These are phyloP conservation scores for Sclerotinia spermophila DNA, from an alignment of 2,329 filamentous ascomycete species.

Conservation along the genomic window DNA sequence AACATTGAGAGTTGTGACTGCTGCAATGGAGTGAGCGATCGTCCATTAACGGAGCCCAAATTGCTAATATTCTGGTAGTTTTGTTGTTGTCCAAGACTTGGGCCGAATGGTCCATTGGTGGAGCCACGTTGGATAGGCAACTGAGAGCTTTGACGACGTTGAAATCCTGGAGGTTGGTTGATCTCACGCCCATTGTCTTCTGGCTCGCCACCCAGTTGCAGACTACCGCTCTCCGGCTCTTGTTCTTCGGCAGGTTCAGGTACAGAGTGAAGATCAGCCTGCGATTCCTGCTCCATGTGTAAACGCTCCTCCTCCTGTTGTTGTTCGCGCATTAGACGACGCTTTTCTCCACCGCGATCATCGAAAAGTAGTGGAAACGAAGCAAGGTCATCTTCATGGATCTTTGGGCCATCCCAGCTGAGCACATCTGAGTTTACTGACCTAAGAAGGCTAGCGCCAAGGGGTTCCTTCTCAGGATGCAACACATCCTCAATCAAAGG, in stretches of 20 bases:
- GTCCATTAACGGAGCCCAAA: slow-evolving; percentile 59
- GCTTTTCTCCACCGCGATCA: slow-evolving; percentile 73
- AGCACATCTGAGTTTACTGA: slow-evolving; percentile 47
- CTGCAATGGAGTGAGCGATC: slow-evolving; percentile 77
- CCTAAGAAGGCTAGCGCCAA: slow-evolving; percentile 43
- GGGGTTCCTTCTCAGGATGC: slow-evolving; percentile 26
- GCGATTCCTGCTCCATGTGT: slow-evolving; percentile 51
- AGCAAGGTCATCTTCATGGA: slow-evolving; percentile 40
- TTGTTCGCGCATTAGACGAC: slow-evolving; percentile 71
- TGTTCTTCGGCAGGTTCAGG: slow-evolving; percentile 59
- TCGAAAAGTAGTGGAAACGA: slow-evolving; percentile 80
- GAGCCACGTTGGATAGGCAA: slow-evolving; percentile 69
- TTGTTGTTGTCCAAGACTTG: slow-evolving; percentile 44
- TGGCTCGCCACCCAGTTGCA: slow-evolving; percentile 88
- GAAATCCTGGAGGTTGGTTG: slow-evolving; percentile 44
- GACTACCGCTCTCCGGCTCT: slow-evolving; percentile 74
- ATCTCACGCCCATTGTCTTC: slow-evolving; percentile 59
- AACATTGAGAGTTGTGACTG: slow-evolving; percentile 61
- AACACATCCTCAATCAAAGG: slow-evolving; percentile 21
- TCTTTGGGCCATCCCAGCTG: slow-evolving; percentile 48
- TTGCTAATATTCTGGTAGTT: slow-evolving; percentile 50
- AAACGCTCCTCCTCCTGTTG: slow-evolving; percentile 53
- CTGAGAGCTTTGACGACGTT: slow-evolving; percentile 65
- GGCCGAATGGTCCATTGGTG: slow-evolving; percentile 51
- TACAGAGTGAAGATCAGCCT: slow-evolving; percentile 48